A percentile compares a stretch with the other conserved stretches of the same genome.
These are phyloP conservation scores for Hibiscus trionum DNA, from an alignment of 345 rosid species.

Conservation along the genomic window DNA sequence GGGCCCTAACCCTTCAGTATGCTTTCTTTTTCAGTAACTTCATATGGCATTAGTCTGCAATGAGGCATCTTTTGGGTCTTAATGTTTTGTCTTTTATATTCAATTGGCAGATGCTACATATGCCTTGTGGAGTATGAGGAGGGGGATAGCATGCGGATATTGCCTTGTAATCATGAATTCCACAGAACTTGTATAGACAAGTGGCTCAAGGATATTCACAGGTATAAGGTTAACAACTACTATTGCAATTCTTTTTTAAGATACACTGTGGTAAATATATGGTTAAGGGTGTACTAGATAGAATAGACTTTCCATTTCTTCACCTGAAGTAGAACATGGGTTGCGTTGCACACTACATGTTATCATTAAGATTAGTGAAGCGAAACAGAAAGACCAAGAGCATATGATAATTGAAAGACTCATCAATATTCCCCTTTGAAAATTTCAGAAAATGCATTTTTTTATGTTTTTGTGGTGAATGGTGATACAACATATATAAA, in stretches of 20 bases:
- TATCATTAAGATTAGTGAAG: neutral
- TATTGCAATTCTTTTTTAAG: neutral
- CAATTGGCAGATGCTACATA: conserved; percentile 70
- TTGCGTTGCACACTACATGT: neutral
- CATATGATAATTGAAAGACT: neutral
- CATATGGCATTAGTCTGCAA: neutral
- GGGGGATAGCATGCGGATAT: conserved; percentile 69
- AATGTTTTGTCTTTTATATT: neutral
- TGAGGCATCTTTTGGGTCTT: neutral
- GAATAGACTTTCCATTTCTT: neutral
- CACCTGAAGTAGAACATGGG: neutral
- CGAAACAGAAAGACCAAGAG: neutral
- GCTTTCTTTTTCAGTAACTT: neutral
- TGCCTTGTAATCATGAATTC: conserved; percentile 90
- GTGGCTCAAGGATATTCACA: conserved; percentile 98
- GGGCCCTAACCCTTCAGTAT: neutral
- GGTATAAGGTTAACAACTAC: conserved; percentile 28
- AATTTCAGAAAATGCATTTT: neutral
- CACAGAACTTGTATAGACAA: conserved; percentile 80
- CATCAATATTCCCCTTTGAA: neutral
- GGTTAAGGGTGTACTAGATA: neutral
- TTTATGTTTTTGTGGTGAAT: neutral
- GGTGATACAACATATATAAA: neutral
- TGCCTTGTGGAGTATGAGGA: conserved; percentile 97
- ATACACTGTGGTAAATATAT: neutral